A percentile compares a stretch with the other conserved stretches of the same genome.
Conservation (phyloP, 495 filamentous ascomycete genomes). For the Penicillium tannophilum region DNA sequence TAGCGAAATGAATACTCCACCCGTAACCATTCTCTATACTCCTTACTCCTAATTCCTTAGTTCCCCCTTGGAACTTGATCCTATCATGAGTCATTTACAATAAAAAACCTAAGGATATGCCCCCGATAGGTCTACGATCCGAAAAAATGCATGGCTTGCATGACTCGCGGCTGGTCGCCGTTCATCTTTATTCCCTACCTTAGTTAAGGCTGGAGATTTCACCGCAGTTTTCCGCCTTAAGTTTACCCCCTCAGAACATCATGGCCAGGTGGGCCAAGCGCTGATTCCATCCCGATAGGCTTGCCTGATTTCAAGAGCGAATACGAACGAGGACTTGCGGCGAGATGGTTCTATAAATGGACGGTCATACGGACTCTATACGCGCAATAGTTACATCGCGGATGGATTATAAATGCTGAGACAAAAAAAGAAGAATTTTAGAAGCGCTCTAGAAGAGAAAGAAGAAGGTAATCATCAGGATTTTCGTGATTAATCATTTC, state of each 20-base stretch:
- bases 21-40: background rate
- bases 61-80: background rate
- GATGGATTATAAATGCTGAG: background rate
- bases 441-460: too few species aligned
- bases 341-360: background rate
- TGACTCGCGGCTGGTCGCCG: slow-evolving; percentile 21
- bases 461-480: too few species aligned
- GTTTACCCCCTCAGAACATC: background rate
- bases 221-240: background rate
- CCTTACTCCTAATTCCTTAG: background rate
- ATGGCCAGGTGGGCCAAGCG: background rate
- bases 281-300: background rate
- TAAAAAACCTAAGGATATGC: too few species aligned
- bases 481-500: too few species aligned
- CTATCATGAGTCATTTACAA: too few species aligned
- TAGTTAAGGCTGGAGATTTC: background rate
- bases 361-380: background rate
- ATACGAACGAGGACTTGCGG: background rate
- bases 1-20: background rate
- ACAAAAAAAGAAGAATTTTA: background rate
- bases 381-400: background rate
- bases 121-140: slow-evolving; percentile 12
- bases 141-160: slow-evolving; percentile 26
- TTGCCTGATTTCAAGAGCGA: background rate
- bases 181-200: background rate